phyloP scores from a whole-genome alignment of 164 flowering plant genomes.

The Umbellularia californica region DNA sequence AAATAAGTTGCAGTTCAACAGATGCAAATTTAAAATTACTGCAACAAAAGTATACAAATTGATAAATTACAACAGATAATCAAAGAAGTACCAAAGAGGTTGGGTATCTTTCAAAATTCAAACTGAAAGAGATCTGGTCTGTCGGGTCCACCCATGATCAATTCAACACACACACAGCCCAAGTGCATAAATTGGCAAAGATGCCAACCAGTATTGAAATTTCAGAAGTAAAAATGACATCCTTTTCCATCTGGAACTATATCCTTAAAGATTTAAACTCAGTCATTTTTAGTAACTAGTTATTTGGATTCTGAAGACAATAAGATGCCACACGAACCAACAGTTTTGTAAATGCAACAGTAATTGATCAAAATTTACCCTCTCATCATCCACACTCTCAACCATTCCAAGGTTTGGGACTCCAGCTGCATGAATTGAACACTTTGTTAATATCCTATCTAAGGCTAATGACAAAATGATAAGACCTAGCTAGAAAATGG shows the following conservation, averaged over 20 bases:
- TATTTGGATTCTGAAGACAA: background rate
- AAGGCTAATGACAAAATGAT: background rate
- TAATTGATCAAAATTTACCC: slow-evolving; percentile 39
- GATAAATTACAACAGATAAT: background rate
- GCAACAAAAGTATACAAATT: background rate
- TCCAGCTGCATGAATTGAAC: slow-evolving; percentile 49
- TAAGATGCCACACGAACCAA: background rate
- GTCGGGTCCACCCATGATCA: too few relatives aligned
- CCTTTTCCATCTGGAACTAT: background rate
- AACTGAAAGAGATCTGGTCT: too few relatives aligned
- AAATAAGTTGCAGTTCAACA: too few relatives aligned
- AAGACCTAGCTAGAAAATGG: too few relatives aligned
- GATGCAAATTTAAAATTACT: background rate
- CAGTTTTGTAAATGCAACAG: background rate
- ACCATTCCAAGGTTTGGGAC: slow-evolving; percentile 86
- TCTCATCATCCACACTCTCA: slow-evolving; percentile 80
- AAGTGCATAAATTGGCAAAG: background rate
- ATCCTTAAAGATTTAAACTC: background rate
- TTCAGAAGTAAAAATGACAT: too few relatives aligned
- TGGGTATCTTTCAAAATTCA: too few relatives aligned
- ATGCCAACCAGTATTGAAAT: background rate
- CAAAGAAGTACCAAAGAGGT: too few relatives aligned
- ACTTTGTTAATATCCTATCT: background rate
- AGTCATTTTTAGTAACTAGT: background rate
- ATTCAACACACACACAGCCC: too few relatives aligned